Conservation (phyloP, 1,284 basidiomycete genomes). For the Termitomyces sp. region DNA sequence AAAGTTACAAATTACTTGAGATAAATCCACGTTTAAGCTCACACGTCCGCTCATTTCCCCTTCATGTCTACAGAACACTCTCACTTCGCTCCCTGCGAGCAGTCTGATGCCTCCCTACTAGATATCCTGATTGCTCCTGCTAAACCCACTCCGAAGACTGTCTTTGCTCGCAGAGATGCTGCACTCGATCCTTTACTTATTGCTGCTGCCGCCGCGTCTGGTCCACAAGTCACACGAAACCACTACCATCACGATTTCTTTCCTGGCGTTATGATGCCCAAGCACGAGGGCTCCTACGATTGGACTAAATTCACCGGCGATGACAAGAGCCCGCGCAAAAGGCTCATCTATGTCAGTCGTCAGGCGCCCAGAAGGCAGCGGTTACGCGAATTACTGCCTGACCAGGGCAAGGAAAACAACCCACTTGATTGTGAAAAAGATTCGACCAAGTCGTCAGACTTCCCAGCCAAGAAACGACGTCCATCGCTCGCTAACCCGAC, state of each 20-base stretch:
- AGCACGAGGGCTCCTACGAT: conserved; percentile 49
- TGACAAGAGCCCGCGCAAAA: conserved; percentile 37
- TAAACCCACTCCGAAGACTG: conserved; percentile 28
- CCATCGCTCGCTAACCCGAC: conserved; percentile 24
- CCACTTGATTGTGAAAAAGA: conserved; percentile 25
- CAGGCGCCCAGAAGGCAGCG: conserved; percentile 67
- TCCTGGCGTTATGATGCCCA: conserved; percentile 49
- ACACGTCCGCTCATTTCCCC: conserved; percentile 6
- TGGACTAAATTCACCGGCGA: conserved; percentile 50
- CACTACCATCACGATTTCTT: conserved; percentile 73
- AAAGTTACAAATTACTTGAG: not conserved
- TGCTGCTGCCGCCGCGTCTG: conserved; percentile 64
- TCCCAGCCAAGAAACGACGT: conserved; percentile 29
- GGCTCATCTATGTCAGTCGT: conserved; percentile 57
- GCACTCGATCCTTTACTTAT: conserved; percentile 70
- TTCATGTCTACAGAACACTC: conserved; percentile 22
- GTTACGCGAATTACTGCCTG: conserved; percentile 27
- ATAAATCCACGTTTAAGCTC: conserved; percentile 12
- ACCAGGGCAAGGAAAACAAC: conserved; percentile 34
- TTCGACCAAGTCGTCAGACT: conserved; percentile 22
- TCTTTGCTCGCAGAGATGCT: conserved; percentile 52
- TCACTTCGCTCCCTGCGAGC: conserved; percentile 13
- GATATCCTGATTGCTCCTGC: conserved; percentile 48
- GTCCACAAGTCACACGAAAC: conserved; percentile 69
- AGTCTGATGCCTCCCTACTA: conserved; percentile 43